These are phyloP conservation scores for Picea sitchensis DNA, from an alignment of 75 land plant genomes.

Conservation along the genomic window DNA sequence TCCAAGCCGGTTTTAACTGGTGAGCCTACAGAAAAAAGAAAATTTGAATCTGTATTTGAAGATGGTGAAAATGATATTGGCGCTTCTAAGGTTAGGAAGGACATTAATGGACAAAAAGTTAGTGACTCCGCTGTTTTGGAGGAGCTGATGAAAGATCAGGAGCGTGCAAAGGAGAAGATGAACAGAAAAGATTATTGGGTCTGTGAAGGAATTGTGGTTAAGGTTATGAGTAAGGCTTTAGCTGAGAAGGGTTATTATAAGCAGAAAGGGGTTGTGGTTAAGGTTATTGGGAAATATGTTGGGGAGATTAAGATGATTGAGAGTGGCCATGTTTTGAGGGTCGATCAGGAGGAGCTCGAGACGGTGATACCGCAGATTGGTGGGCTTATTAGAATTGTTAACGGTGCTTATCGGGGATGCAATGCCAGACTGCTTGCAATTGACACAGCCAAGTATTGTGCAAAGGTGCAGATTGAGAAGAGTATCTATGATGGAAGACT, in stretches of 20 bases:
- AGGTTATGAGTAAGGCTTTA: conserved; percentile 82
- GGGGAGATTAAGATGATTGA: conserved; percentile 95
- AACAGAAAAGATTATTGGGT: conserved; percentile 98
- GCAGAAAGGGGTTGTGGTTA: conserved; percentile 78
- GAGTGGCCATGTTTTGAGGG: conserved; percentile 70
- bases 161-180: conserved; percentile 72
- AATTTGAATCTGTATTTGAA: conserved; percentile 37
- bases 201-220: conserved; percentile 81
- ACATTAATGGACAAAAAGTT: neutral
- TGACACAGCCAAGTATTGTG: conserved; percentile 67
- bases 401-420: conserved; percentile 94
- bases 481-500: conserved; percentile 90
- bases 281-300: conserved; percentile 89
- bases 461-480: conserved; percentile 91
- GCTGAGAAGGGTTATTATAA: conserved; percentile 92
- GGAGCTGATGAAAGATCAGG: conserved; percentile 91
- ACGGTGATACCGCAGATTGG: conserved; percentile 98
- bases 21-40: conserved; percentile 12
- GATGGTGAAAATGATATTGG: conserved; percentile 1
- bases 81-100: neutral
- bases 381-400: conserved; percentile 78
- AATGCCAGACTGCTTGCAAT: conserved; percentile 73
- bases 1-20: conserved; percentile 2
- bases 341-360: conserved; percentile 96
- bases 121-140: conserved; percentile 39